These are phyloP conservation scores for Phylloporus sp. DNA, from an alignment of 768 basidiomycete genomes.

Conservation along the genomic window DNA sequence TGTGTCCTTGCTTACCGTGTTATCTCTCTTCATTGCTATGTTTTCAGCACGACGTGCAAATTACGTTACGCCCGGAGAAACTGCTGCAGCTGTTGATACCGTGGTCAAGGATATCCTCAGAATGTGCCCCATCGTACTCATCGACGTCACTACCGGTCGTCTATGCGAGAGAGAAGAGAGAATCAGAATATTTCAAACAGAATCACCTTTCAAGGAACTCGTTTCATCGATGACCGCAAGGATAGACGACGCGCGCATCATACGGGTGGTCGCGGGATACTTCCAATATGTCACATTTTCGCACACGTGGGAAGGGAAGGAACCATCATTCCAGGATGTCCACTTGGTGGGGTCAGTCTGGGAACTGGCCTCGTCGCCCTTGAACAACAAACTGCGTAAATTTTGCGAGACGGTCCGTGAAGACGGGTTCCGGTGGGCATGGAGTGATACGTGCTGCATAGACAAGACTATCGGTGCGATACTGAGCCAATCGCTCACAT, in stretches of 20 bases:
- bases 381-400: conserved; percentile 15
- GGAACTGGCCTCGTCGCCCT: too few relatives aligned
- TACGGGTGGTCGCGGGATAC: conserved; percentile 5
- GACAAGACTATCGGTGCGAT: conserved; percentile 14
- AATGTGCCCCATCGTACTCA: too few relatives aligned
- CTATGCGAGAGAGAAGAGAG: too few relatives aligned
- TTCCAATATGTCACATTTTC: conserved; percentile 22
- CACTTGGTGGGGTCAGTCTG: conserved; percentile 5
- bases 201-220: conserved; percentile 12
- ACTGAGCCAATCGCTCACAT: conserved; percentile 21
- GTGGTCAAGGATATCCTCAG: too few relatives aligned
- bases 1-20: too few relatives aligned
- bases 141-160: too few relatives aligned
- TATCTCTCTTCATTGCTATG: too few relatives aligned
- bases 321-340: conserved; percentile 16
- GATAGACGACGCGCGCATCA: background rate
- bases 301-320: conserved; percentile 19
- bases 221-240: conserved; percentile 11
- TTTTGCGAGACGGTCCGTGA: conserved; percentile 16
- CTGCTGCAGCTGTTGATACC: too few relatives aligned
- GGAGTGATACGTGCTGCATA: conserved; percentile 26
- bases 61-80: too few relatives aligned
- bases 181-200: too few relatives aligned
- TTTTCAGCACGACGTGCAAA: too few relatives aligned
- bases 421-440: conserved; percentile 19